Evolutionary conservation across 768 basidiomycete genomes (phyloP).

Genomic region (Mrakia gelida): DNA sequence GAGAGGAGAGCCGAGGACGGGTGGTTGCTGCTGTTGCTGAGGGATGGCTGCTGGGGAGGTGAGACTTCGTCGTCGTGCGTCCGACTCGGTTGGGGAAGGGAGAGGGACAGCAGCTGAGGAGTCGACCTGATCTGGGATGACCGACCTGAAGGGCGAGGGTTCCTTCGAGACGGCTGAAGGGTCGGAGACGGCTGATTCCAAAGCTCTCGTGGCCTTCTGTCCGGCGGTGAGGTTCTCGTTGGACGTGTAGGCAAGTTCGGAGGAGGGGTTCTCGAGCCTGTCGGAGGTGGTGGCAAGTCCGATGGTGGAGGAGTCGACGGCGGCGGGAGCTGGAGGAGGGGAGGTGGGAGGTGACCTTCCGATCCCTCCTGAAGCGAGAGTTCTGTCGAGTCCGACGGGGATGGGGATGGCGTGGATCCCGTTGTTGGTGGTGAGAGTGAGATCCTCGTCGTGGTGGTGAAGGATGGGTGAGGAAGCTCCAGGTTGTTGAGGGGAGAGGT

Average conservation of each 20-base stretch:
- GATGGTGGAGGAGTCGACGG: neutral
- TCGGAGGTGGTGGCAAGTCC: neutral
- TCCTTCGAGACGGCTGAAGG: conserved; percentile 28
- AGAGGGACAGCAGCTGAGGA: neutral
- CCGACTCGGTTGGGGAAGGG: neutral
- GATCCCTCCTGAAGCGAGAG: neutral
- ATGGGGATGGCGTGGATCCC: neutral
- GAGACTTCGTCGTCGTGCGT: neutral
- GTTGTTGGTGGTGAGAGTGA: neutral
- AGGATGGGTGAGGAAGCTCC: neutral
- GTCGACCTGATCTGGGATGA: conserved; percentile 25
- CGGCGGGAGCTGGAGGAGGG: neutral
- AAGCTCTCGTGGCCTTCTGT: conserved; percentile 2
- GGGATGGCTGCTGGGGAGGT: neutral
- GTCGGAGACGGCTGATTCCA: conserved; percentile 9
- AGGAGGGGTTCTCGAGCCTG: neutral
- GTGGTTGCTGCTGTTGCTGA: neutral
- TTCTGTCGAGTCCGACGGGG: neutral
- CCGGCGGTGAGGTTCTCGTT: neutral
- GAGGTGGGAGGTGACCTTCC: neutral
- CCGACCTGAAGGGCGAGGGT: conserved; percentile 25
- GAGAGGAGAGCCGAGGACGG: neutral
- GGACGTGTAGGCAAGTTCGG: conserved; percentile 1
- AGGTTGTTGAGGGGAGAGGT: neutral
- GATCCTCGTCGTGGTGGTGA: neutral